Evolutionary conservation across 2,329 filamentous ascomycete species (phyloP).

Genomic region (Xylariales sp.): DNA sequence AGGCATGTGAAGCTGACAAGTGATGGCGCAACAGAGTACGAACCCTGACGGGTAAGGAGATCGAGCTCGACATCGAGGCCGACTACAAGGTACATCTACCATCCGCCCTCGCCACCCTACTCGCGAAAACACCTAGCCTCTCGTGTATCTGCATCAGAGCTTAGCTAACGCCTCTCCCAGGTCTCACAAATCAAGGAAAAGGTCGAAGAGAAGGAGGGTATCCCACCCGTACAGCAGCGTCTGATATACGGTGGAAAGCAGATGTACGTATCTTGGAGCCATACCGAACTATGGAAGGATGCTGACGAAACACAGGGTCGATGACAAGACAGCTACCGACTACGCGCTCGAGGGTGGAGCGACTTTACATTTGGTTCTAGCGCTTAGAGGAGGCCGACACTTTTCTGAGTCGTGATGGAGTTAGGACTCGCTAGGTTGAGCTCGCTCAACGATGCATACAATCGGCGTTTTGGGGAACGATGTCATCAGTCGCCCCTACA

Average conservation of each 20-base stretch:
- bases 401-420: too few relatives aligned
- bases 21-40: constrained; percentile 63
- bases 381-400: constrained; percentile 71
- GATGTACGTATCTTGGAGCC: constrained; percentile 54
- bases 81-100: constrained; percentile 73
- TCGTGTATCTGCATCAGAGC: neutral
- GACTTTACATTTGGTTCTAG: constrained; percentile 92
- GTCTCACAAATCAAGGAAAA: constrained; percentile 97
- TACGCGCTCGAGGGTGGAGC: constrained; percentile 89
- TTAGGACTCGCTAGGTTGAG: too few relatives aligned
- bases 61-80: constrained; percentile 93
- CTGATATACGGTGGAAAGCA: constrained; percentile 97
- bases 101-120: neutral
- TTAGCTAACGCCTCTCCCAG: constrained; percentile 37
- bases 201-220: constrained; percentile 98
- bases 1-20: constrained; percentile 8
- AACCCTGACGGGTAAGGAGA: constrained; percentile 97
- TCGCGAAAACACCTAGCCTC: neutral
- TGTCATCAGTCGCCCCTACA: too few relatives aligned
- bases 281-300: neutral
- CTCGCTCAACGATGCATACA: too few relatives aligned
- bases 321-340: constrained; percentile 89
- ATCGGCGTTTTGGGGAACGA: too few relatives aligned
- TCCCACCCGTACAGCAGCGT: constrained; percentile 92
- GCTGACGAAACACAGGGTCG: constrained; percentile 57